Percentiles rank a stretch among this genome's conserved stretches.
Evolutionary conservation across 768 basidiomycete genomes (phyloP).

Genomic region (Pulveroboletus sp.): DNA sequence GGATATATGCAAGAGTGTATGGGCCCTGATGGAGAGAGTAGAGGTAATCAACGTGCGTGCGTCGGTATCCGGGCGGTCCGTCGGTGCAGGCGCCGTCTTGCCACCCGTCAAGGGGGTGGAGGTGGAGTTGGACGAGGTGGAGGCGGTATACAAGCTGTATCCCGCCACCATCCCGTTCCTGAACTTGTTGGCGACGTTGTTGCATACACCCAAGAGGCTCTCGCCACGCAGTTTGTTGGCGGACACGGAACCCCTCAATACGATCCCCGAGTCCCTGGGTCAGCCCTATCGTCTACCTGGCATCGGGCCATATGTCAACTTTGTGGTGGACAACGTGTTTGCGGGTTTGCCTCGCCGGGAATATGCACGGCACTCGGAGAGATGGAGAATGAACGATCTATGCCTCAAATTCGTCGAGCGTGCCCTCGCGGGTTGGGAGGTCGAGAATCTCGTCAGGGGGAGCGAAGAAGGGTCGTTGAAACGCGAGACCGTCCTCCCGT

Average conservation of each 20-base stretch:
- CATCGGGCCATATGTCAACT: slow-evolving; percentile 76
- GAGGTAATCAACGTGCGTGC: slow-evolving; percentile 78
- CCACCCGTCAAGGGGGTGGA: slow-evolving; percentile 74
- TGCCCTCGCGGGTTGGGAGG: slow-evolving; percentile 73
- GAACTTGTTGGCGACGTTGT: slow-evolving; percentile 71
- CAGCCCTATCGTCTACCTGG: slow-evolving; percentile 78
- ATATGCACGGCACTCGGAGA: slow-evolving; percentile 68
- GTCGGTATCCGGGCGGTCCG: slow-evolving; percentile 27
- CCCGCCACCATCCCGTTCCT: slow-evolving; percentile 89
- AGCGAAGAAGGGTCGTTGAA: slow-evolving; percentile 51
- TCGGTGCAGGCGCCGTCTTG: slow-evolving; percentile 33
- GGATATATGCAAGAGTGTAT: slow-evolving; percentile 78
- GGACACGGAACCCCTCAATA: slow-evolving; percentile 60
- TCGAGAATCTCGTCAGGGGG: slow-evolving; percentile 63
- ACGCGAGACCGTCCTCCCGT: slow-evolving; percentile 49
- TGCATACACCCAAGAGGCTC: slow-evolving; percentile 77
- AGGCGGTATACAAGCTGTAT: slow-evolving; percentile 72
- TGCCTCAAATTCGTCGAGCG: slow-evolving; percentile 85
- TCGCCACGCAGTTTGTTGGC: slow-evolving; percentile 55
- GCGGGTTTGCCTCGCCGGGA: slow-evolving; percentile 70
- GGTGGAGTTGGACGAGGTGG: slow-evolving; percentile 84
- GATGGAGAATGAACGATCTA: slow-evolving; percentile 84
- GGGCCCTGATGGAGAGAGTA: slow-evolving; percentile 78
- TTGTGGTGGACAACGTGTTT: slow-evolving; percentile 88
- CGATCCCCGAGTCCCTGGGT: slow-evolving; percentile 77